Evolutionary conservation across 805 yeast species (phyloP).

Genomic region (Spathaspora arborariae): DNA sequence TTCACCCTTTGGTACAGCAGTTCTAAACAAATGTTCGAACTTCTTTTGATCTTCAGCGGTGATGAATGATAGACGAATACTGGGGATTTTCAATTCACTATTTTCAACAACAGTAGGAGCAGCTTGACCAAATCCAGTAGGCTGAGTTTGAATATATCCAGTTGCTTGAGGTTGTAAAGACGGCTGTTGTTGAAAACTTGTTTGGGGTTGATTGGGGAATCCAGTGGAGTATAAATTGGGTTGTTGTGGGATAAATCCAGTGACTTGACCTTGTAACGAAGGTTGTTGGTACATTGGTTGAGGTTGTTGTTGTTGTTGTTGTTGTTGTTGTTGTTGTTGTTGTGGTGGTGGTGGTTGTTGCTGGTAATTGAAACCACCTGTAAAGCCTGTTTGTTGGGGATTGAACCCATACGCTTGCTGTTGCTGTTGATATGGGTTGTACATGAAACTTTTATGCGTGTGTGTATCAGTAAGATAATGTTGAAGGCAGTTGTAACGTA

Average conservation of each 20-base stretch:
- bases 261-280: slow-evolving; percentile 26
- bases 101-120: slow-evolving; percentile 44
- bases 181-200: slow-evolving; percentile 9
- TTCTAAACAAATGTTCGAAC: slow-evolving; percentile 79
- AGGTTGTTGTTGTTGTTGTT: slow-evolving; percentile 18
- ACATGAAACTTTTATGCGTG: slow-evolving; percentile 20
- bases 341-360: slow-evolving; percentile 24
- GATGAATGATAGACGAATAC: slow-evolving; percentile 77
- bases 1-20: slow-evolving; percentile 72
- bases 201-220: slow-evolving; percentile 14
- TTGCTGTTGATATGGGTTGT: slow-evolving; percentile 39
- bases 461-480: neutral
- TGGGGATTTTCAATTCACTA: slow-evolving; percentile 61
- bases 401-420: slow-evolving; percentile 15
- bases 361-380: slow-evolving; percentile 16
- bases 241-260: slow-evolving; percentile 19
- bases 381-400: slow-evolving; percentile 17
- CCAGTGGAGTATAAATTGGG: slow-evolving; percentile 11
- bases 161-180: slow-evolving; percentile 28
- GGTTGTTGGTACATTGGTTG: slow-evolving; percentile 38
- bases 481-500: neutral
- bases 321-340: slow-evolving; percentile 14
- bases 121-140: slow-evolving; percentile 39
- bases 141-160: slow-evolving; percentile 38
- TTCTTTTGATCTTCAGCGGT: slow-evolving; percentile 82